Evolutionary conservation across 495 filamentous ascomycete species (phyloP), one percentile per base, ranked within the genome.

Genomic region (Choiromyces venosus): DNA sequence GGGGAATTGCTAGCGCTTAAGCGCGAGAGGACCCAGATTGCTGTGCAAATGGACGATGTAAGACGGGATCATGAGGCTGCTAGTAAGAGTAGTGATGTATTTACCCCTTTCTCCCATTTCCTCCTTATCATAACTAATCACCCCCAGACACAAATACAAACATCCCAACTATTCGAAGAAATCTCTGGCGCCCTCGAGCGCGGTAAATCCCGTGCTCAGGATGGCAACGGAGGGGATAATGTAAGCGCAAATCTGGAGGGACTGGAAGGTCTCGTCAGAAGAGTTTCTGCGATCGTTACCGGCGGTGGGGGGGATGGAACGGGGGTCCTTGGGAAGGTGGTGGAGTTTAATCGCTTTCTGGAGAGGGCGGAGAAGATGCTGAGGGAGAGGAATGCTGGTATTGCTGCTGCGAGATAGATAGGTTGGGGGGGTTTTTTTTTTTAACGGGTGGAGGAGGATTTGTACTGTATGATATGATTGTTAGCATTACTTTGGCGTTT

Each of bases 11-110:
- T 81, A 36, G 52, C 61, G 2, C 42, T 78, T 21, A 78, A 73
- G 39, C 70, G 66, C 37, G 29, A 80, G 36, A 69, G 78, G 39
- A 69, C 39, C 29, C 44, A 37, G 1, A 66, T 80, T 35, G 79
- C 78, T 8, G 78, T 78, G 36, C 65, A 78, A 42, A 78, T 78
- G 67, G 79, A 81, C 56, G 79, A 78, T 42, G 79, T 78, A 14
- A 69, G 79, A 25, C 71, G 71, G 39, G 65, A 42, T 5, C 78
- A 80, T 29, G 78, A 78, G 36, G 39, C 70, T 12, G 75, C 71
- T 1, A 71, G 40, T n/a, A 80, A 69, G 66, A 67, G 66, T 4
- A 44, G 69, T 35, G 72, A 78, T 38, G 79, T 81, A 71, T 80
- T 16, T 71, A 29, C 18, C 56, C 39, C 9, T 25, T 66, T 44